These are phyloP conservation scores for Apiotrichum brassicae DNA, from an alignment of 1,284 basidiomycete genomes.

Conservation along the genomic window DNA sequence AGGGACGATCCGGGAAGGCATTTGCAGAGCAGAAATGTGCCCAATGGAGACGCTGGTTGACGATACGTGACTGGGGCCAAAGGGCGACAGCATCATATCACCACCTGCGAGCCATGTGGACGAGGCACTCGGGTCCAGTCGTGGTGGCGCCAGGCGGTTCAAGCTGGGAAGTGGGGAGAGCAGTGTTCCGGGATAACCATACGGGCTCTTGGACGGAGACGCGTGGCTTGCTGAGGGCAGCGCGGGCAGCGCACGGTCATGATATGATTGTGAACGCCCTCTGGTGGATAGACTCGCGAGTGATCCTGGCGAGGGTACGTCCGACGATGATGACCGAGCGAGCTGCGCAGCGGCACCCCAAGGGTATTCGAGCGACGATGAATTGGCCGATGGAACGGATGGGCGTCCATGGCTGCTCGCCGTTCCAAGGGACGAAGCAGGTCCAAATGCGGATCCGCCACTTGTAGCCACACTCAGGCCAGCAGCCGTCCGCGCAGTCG, in stretches of 20 bases:
- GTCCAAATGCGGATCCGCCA: neutral
- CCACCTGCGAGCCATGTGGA: neutral
- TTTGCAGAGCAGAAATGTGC: too few species aligned
- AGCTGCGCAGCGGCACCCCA: neutral
- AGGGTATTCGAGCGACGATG: too few species aligned
- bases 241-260: neutral
- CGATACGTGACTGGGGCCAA: neutral
- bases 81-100: conserved; percentile 17
- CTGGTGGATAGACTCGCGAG: too few species aligned
- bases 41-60: neutral
- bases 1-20: neutral
- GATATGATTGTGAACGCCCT: neutral
- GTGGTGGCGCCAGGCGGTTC: neutral
- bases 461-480: neutral
- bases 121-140: neutral
- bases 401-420: neutral
- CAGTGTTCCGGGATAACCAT: neutral
- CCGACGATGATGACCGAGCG: too few species aligned
- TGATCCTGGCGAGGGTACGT: too few species aligned
- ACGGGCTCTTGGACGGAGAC: neutral
- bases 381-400: neutral
- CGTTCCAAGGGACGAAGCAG: neutral
- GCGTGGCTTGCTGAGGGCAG: neutral
- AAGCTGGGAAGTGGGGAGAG: conserved; percentile 1
- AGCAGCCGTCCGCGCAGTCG: too few species aligned